phyloP scores from a whole-genome alignment of 306 rosid genomes.

The Hippophae tibetana region DNA sequence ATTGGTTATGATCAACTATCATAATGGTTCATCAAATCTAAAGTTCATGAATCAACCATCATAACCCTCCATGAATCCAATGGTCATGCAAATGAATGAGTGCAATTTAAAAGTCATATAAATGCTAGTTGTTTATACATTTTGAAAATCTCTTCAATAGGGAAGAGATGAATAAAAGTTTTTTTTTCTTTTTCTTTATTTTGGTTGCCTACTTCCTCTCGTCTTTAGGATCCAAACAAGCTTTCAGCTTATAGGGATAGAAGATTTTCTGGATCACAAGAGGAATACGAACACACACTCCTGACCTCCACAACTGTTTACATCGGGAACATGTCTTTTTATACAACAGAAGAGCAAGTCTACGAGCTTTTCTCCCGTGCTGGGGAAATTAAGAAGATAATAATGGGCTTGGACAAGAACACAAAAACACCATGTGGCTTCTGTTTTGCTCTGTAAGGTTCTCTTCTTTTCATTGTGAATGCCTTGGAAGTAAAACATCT shows the following conservation, averaged over 20 bases:
- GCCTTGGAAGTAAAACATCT: neutral
- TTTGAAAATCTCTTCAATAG: too few relatives aligned
- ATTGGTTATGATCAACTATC: too few relatives aligned
- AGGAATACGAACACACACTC: conserved; percentile 75
- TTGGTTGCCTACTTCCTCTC: neutral
- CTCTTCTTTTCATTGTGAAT: conserved; percentile 1
- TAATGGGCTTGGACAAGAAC: conserved; percentile 98
- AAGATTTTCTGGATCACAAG: conserved; percentile 75
- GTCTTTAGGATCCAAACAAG: conserved; percentile 57
- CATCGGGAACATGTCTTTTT: conserved; percentile 87
- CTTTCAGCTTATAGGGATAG: conserved; percentile 81
- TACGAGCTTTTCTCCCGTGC: conserved; percentile 85
- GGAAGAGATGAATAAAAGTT: too few relatives aligned
- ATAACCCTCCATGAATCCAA: too few relatives aligned
- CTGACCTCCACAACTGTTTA: conserved; percentile 57
- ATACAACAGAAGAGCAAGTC: conserved; percentile 93
- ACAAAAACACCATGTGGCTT: conserved; percentile 90
- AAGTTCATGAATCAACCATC: too few relatives aligned
- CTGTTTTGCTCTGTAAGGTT: conserved; percentile 75
- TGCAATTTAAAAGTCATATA: too few relatives aligned
- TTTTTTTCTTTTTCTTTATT: neutral
- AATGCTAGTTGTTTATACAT: too few relatives aligned
- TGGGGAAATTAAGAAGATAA: conserved; percentile 90
- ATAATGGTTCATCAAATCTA: too few relatives aligned
- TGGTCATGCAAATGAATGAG: too few relatives aligned